A percentile compares a stretch with the other conserved stretches of the same genome.
These are phyloP conservation scores for Trypanosoma caninum DNA, from an alignment of 208 protist species.

Conservation along the genomic window DNA sequence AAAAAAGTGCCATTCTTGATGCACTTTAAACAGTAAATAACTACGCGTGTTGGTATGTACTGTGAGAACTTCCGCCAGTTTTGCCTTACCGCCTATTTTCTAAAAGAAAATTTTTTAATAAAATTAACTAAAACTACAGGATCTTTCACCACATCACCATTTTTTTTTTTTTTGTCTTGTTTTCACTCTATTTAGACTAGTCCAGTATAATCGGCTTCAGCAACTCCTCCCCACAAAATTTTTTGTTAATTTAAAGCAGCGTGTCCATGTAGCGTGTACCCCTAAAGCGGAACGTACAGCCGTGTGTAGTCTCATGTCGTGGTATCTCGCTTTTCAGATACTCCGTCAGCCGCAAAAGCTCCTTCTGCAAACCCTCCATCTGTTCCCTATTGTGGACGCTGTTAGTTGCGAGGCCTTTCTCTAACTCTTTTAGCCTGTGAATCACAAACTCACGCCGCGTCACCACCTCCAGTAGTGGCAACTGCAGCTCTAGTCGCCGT, in stretches of 20 bases:
- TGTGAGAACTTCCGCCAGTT: not conserved
- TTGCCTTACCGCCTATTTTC: no score
- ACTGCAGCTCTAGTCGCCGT: constrained; percentile 49
- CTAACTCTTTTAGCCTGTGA: constrained; percentile 31
- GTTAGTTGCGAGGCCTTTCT: not conserved
- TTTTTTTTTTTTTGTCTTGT: no score
- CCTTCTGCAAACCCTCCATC: constrained; percentile 25
- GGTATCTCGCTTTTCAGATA: constrained; percentile 48
- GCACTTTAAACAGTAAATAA: constrained; percentile 2
- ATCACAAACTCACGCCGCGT: constrained; percentile 65
- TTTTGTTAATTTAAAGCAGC: no score
- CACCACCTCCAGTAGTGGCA: constrained; percentile 72
- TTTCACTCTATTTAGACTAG: no score
- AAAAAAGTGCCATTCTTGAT: constrained; percentile 5
- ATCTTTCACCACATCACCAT: no score
- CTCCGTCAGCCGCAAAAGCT: constrained; percentile 45
- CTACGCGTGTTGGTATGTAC: not conserved
- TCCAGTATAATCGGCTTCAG: not conserved
- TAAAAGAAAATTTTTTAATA: no score
- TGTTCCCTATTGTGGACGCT: not conserved
- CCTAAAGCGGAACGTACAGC: constrained; percentile 38
- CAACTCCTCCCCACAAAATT: not conserved
- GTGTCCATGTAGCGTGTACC: constrained; percentile 46
- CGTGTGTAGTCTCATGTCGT: constrained; percentile 44
- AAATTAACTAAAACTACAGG: no score